Evolutionary conservation across 345 rosid species (phyloP), one percentile per base, ranked within the genome.

Genomic region (Moricandia arvensis): DNA sequence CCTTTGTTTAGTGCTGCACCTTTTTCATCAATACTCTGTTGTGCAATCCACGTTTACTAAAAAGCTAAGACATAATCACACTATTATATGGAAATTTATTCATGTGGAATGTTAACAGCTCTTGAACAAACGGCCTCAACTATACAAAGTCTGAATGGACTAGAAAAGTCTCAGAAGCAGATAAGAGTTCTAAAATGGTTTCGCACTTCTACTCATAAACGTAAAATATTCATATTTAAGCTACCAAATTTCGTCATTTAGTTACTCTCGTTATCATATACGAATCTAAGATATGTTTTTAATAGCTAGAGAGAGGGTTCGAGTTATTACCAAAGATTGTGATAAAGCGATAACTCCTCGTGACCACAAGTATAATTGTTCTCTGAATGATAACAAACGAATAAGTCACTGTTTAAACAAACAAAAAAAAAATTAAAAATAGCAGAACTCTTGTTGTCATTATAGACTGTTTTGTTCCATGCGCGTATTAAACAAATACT

Each of bases 391-490:
- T 58, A 37, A 26, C 45, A 17, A 18, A 16, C 24, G 4, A 30
- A 61, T 38, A 30, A 3, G 47, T 49, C 75, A 60, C 13, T 60
- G 24, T 69, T 37, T n/a, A 38, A 31, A 64, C 13, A 16, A 45
- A 33, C 41, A 69, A 49, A 34, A 54, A 43, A 57, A 13, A 55
- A 55, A 11, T 53, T 17, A 37, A 6, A 41, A 51, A 51, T 6
- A 7, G 17, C 57, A 53, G 1, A 65, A 5, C 3, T 45, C 58
- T 66, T 66, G 69, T 41, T 15, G 8, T 9, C 69, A 26, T 66
- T 9, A 2, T 45, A 41, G 34, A 34, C 77, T 57, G 10, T 65
- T 75, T 75, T 26, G 29, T 59, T 10, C 26, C 68, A 68, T 75
- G 69, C 17, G 73, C 49, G 34, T 49, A 45, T 49, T 16, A 59